These are phyloP conservation scores for Fraxinus cuspidata DNA, from an alignment of 257 asterid species.

Conservation along the genomic window DNA sequence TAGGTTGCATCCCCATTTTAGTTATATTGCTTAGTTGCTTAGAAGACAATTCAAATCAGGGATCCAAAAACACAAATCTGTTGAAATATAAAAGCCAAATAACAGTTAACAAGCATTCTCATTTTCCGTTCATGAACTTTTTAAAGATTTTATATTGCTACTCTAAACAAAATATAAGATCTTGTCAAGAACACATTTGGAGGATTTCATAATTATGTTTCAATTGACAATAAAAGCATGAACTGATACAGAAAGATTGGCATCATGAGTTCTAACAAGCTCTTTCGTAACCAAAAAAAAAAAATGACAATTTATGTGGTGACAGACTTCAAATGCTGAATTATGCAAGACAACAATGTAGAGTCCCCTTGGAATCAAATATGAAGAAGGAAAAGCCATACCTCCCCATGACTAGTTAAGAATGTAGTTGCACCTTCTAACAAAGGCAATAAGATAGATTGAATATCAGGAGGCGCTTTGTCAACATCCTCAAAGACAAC, in stretches of 20 bases:
- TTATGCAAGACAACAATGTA: background rate
- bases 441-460: conserved; percentile 74
- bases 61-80: background rate
- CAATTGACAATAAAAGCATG: background rate
- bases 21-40: background rate
- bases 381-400: conserved; percentile 29
- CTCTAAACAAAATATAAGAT: background rate
- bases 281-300: background rate
- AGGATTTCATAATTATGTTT: background rate
- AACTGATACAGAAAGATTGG: background rate
- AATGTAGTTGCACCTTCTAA: conserved; percentile 76
- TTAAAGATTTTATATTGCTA: background rate
- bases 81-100: background rate
- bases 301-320: background rate
- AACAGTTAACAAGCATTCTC: background rate
- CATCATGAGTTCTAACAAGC: background rate
- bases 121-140: background rate
- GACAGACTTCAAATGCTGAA: conserved; percentile 10
- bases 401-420: conserved; percentile 93
- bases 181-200: background rate
- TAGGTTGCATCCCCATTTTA: background rate
- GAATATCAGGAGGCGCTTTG: conserved; percentile 88
- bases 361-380: conserved; percentile 13
- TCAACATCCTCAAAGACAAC: conserved; percentile 91
- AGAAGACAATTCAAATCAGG: background rate